A percentile compares a stretch with the other conserved stretches of the same genome.
phyloP scores from a whole-genome alignment of 1,284 basidiomycete species.

The Phellopilus nigrolimitatus region DNA sequence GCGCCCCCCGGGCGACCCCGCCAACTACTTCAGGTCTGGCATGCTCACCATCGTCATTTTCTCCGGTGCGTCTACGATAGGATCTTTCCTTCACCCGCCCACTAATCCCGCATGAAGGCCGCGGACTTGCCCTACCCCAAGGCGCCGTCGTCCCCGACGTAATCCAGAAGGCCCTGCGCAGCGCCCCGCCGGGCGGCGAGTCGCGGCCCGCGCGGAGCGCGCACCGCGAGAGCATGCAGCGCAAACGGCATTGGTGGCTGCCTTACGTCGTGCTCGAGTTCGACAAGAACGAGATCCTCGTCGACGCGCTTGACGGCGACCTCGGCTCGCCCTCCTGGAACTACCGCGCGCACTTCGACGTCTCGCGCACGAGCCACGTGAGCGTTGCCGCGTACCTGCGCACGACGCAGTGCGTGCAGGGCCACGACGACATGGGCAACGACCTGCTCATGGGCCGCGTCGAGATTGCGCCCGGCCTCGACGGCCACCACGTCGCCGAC shows the following conservation, averaged over 20 bases:
- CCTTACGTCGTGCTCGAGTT: constrained; percentile 98
- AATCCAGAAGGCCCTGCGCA: constrained; percentile 79
- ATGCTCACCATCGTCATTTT: constrained; percentile 86
- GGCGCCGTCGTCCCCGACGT: constrained; percentile 77
- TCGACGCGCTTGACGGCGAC: constrained; percentile 94
- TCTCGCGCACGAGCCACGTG: constrained; percentile 87
- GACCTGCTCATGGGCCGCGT: constrained; percentile 89
- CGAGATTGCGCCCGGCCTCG: constrained; percentile 86
- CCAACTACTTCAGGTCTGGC: constrained; percentile 66
- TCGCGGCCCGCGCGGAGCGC: constrained; percentile 45
- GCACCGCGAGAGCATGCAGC: constrained; percentile 84
- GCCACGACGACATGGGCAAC: constrained; percentile 87
- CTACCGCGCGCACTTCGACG: constrained; percentile 94
- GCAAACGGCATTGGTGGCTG: constrained; percentile 93
- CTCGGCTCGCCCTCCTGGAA: constrained; percentile 86
- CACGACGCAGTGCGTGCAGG: constrained; percentile 58
- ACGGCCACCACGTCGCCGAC: constrained; percentile 72
- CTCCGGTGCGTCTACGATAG: constrained; percentile 50
- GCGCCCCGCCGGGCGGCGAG: constrained; percentile 33
- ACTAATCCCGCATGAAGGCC: constrained; percentile 38
- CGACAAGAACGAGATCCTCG: constrained; percentile 98
- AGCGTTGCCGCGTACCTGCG: constrained; percentile 86
- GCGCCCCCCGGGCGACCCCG: constrained; percentile 46
- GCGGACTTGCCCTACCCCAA: constrained; percentile 69
- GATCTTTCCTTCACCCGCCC: background rate